Conservation (phyloP, 2,329 filamentous ascomycete species). For the Fusarium scirpi region DNA sequence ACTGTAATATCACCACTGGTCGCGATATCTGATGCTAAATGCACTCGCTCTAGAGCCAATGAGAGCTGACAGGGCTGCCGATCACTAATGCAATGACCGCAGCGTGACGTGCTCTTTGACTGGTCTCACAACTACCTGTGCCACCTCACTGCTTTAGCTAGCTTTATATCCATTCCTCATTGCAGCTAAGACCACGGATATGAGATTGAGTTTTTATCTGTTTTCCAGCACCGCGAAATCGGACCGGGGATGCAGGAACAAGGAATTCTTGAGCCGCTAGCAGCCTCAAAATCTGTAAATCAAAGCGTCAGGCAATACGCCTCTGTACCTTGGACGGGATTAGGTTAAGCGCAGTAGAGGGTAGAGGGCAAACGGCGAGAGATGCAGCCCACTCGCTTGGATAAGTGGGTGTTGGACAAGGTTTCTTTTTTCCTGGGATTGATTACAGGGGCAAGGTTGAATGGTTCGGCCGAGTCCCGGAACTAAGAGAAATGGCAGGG, state of each 20-base stretch:
- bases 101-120: slow-evolving; percentile 5
- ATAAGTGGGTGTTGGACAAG: slow-evolving; percentile 10
- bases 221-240: slow-evolving; percentile 12
- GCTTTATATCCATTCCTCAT: slow-evolving; percentile 4
- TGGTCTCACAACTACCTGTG: neutral
- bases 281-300: neutral
- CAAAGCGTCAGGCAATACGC: neutral
- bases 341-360: neutral
- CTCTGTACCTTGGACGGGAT: neutral
- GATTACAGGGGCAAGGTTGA: neutral
- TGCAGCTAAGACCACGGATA: slow-evolving; percentile 3
- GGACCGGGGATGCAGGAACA: slow-evolving; percentile 40
- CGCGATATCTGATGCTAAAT: neutral
- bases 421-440: slow-evolving; percentile 7
- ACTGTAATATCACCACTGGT: neutral
- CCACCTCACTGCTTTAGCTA: slow-evolving; percentile 3
- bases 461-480: slow-evolving; percentile 22
- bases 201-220: slow-evolving; percentile 7
- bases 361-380: slow-evolving; percentile 5
- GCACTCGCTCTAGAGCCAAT: slow-evolving; percentile 3
- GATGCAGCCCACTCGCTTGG: neutral
- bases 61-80: neutral
- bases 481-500: neutral
- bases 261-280: slow-evolving; percentile 17
- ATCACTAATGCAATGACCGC: slow-evolving; percentile 7